These are phyloP conservation scores for Diaporthe ampelina DNA, from an alignment of 2,329 filamentous ascomycete genomes.

Conservation along the genomic window DNA sequence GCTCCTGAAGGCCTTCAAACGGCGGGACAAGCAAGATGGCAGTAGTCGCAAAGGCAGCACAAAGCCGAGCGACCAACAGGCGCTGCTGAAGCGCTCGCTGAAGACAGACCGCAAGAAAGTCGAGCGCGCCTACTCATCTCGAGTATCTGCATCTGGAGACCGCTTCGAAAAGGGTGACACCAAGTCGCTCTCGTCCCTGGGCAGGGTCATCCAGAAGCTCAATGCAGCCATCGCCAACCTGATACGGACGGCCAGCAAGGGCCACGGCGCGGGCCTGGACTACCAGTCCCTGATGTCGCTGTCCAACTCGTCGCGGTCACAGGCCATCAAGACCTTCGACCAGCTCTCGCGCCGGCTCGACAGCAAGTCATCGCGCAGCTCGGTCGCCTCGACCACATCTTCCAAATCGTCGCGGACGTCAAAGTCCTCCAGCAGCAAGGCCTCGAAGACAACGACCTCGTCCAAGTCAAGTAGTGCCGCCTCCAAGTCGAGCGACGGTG, in stretches of 20 bases:
- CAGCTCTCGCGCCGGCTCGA: constrained; percentile 56
- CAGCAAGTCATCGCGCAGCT: constrained; percentile 45
- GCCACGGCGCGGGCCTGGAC: constrained; percentile 54
- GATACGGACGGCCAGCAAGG: constrained; percentile 52
- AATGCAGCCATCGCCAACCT: constrained; percentile 57
- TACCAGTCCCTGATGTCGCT: constrained; percentile 62
- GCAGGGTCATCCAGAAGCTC: constrained; percentile 58
- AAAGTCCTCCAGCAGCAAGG: constrained; percentile 17
- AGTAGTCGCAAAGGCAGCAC: constrained; percentile 41
- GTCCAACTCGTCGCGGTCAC: constrained; percentile 62
- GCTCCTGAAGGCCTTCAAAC: constrained; percentile 55
- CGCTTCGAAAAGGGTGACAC: constrained; percentile 63
- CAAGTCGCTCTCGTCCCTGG: constrained; percentile 56
- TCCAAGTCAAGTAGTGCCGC: constrained; percentile 8
- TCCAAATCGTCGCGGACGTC: constrained; percentile 18
- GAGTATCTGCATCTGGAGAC: constrained; percentile 56
- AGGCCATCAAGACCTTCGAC: constrained; percentile 64
- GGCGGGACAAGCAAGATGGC: constrained; percentile 37
- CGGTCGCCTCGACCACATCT: constrained; percentile 36
- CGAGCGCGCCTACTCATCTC: constrained; percentile 57
- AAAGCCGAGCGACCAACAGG: constrained; percentile 45
- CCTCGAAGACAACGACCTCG: constrained; percentile 13
- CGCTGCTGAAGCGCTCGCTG: constrained; percentile 53
- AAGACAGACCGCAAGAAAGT: constrained; percentile 58
- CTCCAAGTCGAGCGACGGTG: constrained; percentile 13